phyloP scores from a whole-genome alignment of 805 yeast genomes.

The Hanseniaspora hatyaiensis region DNA sequence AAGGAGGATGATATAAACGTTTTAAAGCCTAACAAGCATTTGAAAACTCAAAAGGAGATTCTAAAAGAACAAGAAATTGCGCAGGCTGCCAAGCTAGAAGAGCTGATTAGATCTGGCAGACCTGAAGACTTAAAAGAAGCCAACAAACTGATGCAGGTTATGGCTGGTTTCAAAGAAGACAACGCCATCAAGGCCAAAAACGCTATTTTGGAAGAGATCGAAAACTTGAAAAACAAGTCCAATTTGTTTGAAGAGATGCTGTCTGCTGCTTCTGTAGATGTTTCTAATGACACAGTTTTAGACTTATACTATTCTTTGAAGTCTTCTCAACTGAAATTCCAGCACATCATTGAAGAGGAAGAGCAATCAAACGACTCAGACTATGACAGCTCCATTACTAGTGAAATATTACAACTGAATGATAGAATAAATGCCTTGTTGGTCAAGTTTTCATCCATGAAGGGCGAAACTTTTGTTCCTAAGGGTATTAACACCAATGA shows the following conservation, averaged over 20 bases:
- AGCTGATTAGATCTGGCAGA: slow-evolving; percentile 84
- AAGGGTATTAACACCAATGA: slow-evolving; percentile 33
- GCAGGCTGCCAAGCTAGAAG: slow-evolving; percentile 90
- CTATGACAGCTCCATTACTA: slow-evolving; percentile 49
- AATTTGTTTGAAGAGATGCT: slow-evolving; percentile 84
- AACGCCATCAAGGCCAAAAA: slow-evolving; percentile 52
- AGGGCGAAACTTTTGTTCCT: slow-evolving; percentile 53
- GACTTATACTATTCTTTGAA: slow-evolving; percentile 72
- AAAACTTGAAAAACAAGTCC: slow-evolving; percentile 71
- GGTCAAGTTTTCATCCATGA: slow-evolving; percentile 53
- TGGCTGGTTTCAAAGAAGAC: slow-evolving; percentile 95
- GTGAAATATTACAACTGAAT: slow-evolving; percentile 54
- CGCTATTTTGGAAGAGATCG: slow-evolving; percentile 71
- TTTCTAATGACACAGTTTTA: slow-evolving; percentile 50
- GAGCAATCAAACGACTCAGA: slow-evolving; percentile 33
- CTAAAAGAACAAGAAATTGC: slow-evolving; percentile 88
- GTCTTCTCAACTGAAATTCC: slow-evolving; percentile 75
- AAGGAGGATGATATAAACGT: slow-evolving; percentile 87
- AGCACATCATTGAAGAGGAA: slow-evolving; percentile 73
- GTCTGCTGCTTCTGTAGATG: slow-evolving; percentile 33
- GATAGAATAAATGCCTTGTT: slow-evolving; percentile 63
- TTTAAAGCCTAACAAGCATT: slow-evolving; percentile 73
- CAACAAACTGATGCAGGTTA: slow-evolving; percentile 87
- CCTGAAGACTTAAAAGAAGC: slow-evolving; percentile 95
- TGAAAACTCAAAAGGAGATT: slow-evolving; percentile 79